phyloP scores from a whole-genome alignment of 495 filamentous ascomycete genomes.

The Aspergillus sclerotiicarbonarius region DNA sequence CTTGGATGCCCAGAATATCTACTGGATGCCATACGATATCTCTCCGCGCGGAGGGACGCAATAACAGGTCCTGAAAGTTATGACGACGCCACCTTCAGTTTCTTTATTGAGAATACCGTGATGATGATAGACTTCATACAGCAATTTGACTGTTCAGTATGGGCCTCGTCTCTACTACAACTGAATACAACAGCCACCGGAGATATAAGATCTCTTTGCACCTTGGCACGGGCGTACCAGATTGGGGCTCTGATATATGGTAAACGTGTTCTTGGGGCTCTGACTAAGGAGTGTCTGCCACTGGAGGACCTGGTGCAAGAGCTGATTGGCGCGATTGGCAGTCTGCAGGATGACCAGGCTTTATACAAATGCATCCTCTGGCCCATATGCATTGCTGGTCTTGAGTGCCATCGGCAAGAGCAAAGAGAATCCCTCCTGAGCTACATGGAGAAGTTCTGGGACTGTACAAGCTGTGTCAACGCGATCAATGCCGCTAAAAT shows the following conservation, averaged over 20 bases:
- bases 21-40: constrained; percentile 30
- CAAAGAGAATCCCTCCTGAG: constrained; percentile 29
- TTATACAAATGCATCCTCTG: constrained; percentile 57
- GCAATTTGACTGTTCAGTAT: constrained; percentile 35
- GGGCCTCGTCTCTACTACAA: constrained; percentile 33
- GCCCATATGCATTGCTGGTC: constrained; percentile 56
- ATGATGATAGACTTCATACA: constrained; percentile 23
- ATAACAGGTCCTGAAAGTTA: constrained; percentile 17
- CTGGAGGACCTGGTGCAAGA: constrained; percentile 40
- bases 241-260: constrained; percentile 34
- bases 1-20: constrained; percentile 43
- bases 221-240: constrained; percentile 30
- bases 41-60: constrained; percentile 33
- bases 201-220: constrained; percentile 24
- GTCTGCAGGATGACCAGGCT: constrained; percentile 41
- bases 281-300: constrained; percentile 12
- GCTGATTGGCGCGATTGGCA: constrained; percentile 41
- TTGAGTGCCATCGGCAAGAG: constrained; percentile 37
- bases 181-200: constrained; percentile 21
- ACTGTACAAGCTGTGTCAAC: constrained; percentile 37
- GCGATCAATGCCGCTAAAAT: constrained; percentile 30
- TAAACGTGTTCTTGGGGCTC: constrained; percentile 30
- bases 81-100: background rate
- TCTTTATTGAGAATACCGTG: constrained; percentile 15
- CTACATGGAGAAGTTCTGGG: constrained; percentile 37